Evolutionary conservation across 257 asterid genomes (phyloP), one percentile per base, ranked within the genome.

Genomic region (Nyctanthes arbortristis): DNA sequence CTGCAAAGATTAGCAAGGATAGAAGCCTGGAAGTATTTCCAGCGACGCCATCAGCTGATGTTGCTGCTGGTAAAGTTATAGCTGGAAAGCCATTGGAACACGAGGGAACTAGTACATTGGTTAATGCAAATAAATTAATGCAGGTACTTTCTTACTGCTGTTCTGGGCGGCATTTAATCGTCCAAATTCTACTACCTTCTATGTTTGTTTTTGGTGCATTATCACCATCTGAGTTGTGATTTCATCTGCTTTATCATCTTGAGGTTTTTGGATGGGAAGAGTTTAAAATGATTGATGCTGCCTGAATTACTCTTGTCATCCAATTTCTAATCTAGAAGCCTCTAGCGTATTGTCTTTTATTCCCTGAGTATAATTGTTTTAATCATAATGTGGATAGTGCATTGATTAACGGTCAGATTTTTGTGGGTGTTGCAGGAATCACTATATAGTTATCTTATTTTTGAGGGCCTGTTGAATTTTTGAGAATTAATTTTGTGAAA

Each of bases 1-100:
- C 84, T 67, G 83, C 88, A 67, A 91, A 91, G 79, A 79, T 80
- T 63, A 70, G 86, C 31, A 87, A 82, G 80, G 97, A 89, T 55
- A 84, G 87, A 83, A 75, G 82, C 71, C 65, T 76, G 67, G 97
- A 86, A 77, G 78, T 77, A 33, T 82, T 83, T 79, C 63, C 88
- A 35, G 73, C 86, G 59, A 72, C 74, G 22, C 66, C 85, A 56
- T 77, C 87, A 1, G 78, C 71, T 40, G 95, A 90, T 71, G 79
- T 82, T 70, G 72, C 87, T 72, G 72, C 86, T 63, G 85, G 85
- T 29, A 92, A 79, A 78, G 70, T 72, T 74, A 47, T 75, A n/a
- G 75, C 80, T 47, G 96, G 85, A 62, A 87, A 85, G 78, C 35
- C 81, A 47, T 61, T 76, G 76, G 96, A 89, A 62, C 86, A 77